A percentile compares a stretch with the other conserved stretches of the same genome.
Evolutionary conservation across 148 eudicot genomes (phyloP).

Genomic region (Cornus suecica): DNA sequence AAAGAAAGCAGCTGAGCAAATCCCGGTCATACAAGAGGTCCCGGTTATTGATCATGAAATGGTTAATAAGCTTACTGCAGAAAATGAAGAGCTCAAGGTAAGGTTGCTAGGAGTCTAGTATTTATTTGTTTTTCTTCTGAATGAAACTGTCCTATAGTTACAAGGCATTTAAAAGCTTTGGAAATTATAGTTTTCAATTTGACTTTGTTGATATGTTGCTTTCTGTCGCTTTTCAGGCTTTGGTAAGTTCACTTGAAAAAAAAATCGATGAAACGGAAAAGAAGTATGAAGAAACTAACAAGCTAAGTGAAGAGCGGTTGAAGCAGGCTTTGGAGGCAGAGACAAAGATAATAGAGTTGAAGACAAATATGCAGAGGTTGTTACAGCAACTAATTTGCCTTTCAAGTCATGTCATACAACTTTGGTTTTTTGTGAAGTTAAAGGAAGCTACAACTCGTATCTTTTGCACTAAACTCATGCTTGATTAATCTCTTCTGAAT

Average conservation of each 20-base stretch:
- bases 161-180: not conserved
- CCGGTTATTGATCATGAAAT: conserved; percentile 45
- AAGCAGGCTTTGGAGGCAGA: conserved; percentile 80
- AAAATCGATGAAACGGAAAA: conserved; percentile 67
- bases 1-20: conserved; percentile 37
- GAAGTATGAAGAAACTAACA: conserved; percentile 54
- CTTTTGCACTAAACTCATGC: not conserved
- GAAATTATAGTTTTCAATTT: not conserved
- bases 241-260: conserved; percentile 65
- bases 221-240: conserved; percentile 35
- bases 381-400: not conserved
- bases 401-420: not conserved
- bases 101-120: not conserved
- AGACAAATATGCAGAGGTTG: conserved; percentile 75
- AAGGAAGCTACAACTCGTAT: not conserved
- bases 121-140: not conserved
- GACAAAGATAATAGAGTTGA: conserved; percentile 64
- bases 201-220: conserved; percentile 2
- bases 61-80: conserved; percentile 47
- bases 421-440: not conserved
- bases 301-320: conserved; percentile 64
- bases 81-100: conserved; percentile 81
- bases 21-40: conserved; percentile 42
- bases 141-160: not conserved
- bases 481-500: conserved; percentile 10